A percentile compares a stretch with the other conserved stretches of the same genome.
These are phyloP conservation scores for Euphorbia tirucalli DNA, from an alignment of 345 rosid genomes.

Conservation along the genomic window DNA sequence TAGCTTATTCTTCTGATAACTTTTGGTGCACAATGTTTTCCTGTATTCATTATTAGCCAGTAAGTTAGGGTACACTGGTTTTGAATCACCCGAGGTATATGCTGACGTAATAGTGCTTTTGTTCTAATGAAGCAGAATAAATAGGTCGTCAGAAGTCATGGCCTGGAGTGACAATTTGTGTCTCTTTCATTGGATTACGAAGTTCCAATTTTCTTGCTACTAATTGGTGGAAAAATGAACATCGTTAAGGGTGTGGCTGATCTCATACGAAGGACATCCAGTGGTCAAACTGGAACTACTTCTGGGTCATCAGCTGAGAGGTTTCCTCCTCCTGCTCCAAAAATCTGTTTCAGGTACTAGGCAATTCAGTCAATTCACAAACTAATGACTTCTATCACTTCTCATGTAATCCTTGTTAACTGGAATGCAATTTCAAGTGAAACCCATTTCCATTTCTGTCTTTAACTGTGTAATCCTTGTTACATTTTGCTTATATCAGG, in stretches of 20 bases:
- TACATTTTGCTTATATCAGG: too few relatives aligned
- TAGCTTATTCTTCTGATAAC: neutral
- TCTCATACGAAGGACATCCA: conserved; percentile 62
- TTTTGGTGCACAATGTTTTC: neutral
- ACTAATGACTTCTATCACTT: neutral
- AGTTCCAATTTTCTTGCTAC: conserved; percentile 17
- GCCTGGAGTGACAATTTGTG: conserved; percentile 18
- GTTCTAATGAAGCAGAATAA: conserved; percentile 12
- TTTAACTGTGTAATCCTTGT: neutral
- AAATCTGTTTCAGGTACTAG: conserved; percentile 54
- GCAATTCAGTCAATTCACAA: neutral
- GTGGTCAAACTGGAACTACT: conserved; percentile 40
- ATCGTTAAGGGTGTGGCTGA: conserved; percentile 78
- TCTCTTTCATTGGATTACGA: conserved; percentile 16
- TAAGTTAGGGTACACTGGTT: neutral
- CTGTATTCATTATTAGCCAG: neutral
- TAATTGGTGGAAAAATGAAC: conserved; percentile 45
- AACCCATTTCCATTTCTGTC: neutral
- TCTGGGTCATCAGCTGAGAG: conserved; percentile 39
- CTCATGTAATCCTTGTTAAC: neutral
- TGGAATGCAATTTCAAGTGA: too few relatives aligned
- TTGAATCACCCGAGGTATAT: neutral
- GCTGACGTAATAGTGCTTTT: conserved; percentile 25
- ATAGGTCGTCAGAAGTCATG: conserved; percentile 20
- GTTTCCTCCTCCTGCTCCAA: conserved; percentile 52